Percentiles rank a stretch among this genome's conserved stretches.
phyloP scores from a whole-genome alignment of 169 alveolate genomes.

The Toxoplasma gondii region DNA sequence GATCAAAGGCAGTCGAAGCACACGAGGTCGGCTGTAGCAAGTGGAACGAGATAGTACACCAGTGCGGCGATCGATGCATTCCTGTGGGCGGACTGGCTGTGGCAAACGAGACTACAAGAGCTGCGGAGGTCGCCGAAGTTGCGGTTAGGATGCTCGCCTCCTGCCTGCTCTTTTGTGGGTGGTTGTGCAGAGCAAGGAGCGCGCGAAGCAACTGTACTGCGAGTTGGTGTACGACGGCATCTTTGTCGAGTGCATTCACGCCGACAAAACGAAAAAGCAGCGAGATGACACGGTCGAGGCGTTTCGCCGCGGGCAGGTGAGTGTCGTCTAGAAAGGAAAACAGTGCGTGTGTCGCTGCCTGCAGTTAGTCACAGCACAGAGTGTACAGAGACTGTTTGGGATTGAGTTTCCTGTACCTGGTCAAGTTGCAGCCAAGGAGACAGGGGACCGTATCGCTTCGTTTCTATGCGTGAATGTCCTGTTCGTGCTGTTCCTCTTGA shows the following conservation, averaged over 20 bases:
- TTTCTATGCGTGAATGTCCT: no score
- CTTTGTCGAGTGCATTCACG: constrained; percentile 66
- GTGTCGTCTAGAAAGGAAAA: background rate
- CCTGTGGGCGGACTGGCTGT: background rate
- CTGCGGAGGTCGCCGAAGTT: background rate
- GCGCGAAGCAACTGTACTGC: constrained; percentile 65
- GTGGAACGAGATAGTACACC: no score
- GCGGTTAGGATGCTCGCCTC: background rate
- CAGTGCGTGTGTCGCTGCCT: no score
- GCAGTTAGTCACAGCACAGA: no score
- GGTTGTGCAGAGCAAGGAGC: constrained; percentile 59
- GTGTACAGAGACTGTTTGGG: background rate
- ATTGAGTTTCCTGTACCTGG: no score
- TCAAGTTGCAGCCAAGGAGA: no score
- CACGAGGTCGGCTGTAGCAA: no score
- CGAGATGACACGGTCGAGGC: constrained; percentile 75
- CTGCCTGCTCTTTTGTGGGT: background rate
- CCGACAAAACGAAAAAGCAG: constrained; percentile 68
- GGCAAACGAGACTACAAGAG: background rate
- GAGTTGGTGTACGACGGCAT: constrained; percentile 67
- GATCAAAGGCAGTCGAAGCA: no score
- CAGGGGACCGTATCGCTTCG: no score
- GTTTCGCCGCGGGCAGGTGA: constrained; percentile 75
- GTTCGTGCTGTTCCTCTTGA: no score
- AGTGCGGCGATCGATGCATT: no score